A percentile compares a stretch with the other conserved stretches of the same genome.
These are phyloP conservation scores for Chalciporus pseudorubinellus DNA, from an alignment of 768 basidiomycete genomes.

Conservation along the genomic window DNA sequence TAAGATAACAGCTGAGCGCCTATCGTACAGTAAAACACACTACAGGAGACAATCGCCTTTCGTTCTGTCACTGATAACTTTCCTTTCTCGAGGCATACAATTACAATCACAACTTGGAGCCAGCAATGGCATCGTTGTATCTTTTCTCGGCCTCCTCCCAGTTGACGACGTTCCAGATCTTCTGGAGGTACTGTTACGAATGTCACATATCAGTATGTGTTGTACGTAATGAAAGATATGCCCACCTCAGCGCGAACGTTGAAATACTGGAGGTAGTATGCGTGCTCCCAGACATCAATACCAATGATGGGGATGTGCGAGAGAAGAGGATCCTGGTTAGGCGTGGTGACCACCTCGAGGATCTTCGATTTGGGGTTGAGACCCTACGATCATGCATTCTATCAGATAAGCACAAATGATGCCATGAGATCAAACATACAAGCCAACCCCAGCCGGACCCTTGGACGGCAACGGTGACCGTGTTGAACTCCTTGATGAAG, in stretches of 20 bases:
- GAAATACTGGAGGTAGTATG: conserved; percentile 95
- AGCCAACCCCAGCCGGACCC: conserved; percentile 98
- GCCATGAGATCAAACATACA: conserved; percentile 44
- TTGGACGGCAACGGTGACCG: conserved; percentile 81
- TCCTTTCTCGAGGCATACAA: not conserved
- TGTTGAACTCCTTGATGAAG: conserved; percentile 81
- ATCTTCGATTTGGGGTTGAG: conserved; percentile 62
- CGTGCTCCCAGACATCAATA: conserved; percentile 95
- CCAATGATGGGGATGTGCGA: conserved; percentile 80
- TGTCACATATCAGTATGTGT: not conserved
- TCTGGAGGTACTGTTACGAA: conserved; percentile 61
- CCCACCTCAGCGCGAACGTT: conserved; percentile 92
- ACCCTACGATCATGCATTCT: conserved; percentile 46
- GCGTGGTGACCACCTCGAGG: conserved; percentile 86
- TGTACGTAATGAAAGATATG: conserved; percentile 9
- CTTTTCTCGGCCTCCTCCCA: conserved; percentile 76
- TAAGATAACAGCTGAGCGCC: too few species aligned
- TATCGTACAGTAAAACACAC: too few species aligned
- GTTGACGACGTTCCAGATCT: conserved; percentile 72
- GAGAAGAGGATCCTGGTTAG: conserved; percentile 94
- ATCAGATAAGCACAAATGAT: not conserved
- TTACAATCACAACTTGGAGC: conserved; percentile 36
- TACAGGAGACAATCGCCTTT: conserved; percentile 11
- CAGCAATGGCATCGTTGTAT: conserved; percentile 42
- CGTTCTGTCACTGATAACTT: not conserved